Evolutionary conservation across 306 rosid species (phyloP).

Genomic region (Neltuma alba): DNA sequence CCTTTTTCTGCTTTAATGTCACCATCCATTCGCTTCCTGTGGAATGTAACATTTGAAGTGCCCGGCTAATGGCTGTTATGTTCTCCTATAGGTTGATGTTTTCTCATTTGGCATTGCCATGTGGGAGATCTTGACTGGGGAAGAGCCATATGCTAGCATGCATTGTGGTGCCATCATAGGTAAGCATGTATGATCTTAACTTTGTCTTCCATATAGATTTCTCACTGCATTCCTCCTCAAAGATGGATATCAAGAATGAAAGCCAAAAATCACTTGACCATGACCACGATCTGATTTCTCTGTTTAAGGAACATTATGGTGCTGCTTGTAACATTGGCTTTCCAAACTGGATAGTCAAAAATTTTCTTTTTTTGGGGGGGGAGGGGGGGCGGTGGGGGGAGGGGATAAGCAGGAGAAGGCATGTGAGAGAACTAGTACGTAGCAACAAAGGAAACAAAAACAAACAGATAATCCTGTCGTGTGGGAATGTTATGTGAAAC

Average conservation of each 20-base stretch:
- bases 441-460: neutral
- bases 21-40: constrained; percentile 4
- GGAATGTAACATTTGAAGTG: constrained; percentile 25
- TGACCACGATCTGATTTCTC: neutral
- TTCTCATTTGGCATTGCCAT: constrained; percentile 89
- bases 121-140: constrained; percentile 98
- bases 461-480: too few species aligned
- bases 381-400: too few species aligned
- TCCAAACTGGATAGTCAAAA: neutral
- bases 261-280: constrained; percentile 4
- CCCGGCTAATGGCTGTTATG: constrained; percentile 5
- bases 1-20: constrained; percentile 3
- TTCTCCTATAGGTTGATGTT: constrained; percentile 71
- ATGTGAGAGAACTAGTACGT: neutral
- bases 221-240: neutral
- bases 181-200: constrained; percentile 22
- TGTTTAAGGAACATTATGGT: neutral
- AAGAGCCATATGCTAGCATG: constrained; percentile 93
- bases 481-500: neutral
- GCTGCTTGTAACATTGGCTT: neutral
- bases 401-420: neutral
- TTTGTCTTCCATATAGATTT: neutral
- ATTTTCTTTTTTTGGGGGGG: too few species aligned
- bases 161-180: constrained; percentile 98
- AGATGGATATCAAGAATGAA: constrained; percentile 4